phyloP scores from a whole-genome alignment of 768 basidiomycete species.

The Termitomyces sp. region DNA sequence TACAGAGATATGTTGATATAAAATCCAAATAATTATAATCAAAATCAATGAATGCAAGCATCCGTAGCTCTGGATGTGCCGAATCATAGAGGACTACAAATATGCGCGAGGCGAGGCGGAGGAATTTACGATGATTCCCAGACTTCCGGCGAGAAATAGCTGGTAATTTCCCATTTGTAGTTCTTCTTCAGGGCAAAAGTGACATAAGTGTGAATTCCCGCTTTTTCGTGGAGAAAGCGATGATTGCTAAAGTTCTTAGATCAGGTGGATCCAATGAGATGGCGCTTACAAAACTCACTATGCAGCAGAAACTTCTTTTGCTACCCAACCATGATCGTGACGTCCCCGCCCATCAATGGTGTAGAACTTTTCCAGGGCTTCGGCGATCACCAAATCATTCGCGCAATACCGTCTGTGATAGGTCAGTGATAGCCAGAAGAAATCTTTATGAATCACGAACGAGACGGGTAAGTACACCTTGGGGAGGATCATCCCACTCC shows the following conservation, averaged over 20 bases:
- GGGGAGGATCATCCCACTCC: slow-evolving; percentile 24
- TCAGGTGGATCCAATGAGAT: background rate
- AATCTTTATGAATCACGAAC: slow-evolving; percentile 18
- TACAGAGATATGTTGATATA: background rate
- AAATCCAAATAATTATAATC: background rate
- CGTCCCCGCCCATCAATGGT: slow-evolving; percentile 14
- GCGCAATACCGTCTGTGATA: slow-evolving; percentile 25
- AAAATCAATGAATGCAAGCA: background rate
- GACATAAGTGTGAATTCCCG: slow-evolving; percentile 30
- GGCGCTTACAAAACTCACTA: slow-evolving; percentile 21
- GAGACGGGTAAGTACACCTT: slow-evolving; percentile 31
- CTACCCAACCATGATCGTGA: slow-evolving; percentile 25
- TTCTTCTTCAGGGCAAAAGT: slow-evolving; percentile 29
- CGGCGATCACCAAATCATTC: slow-evolving; percentile 23
- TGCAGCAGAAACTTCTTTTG: slow-evolving; percentile 23
- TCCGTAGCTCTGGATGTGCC: background rate
- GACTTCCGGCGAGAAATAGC: slow-evolving; percentile 30
- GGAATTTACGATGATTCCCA: slow-evolving; percentile 15
- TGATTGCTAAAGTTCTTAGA: slow-evolving; percentile 19
- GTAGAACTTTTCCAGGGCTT: slow-evolving; percentile 27
- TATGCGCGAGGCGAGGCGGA: background rate
- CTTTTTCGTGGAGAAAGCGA: slow-evolving; percentile 19
- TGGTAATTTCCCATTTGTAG: slow-evolving; percentile 29
- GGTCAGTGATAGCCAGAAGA: background rate
- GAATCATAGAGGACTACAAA: background rate